Base-by-base conservation (phyloP, 768 basidiomycete species). In the Kwoniella sp. region DNA sequence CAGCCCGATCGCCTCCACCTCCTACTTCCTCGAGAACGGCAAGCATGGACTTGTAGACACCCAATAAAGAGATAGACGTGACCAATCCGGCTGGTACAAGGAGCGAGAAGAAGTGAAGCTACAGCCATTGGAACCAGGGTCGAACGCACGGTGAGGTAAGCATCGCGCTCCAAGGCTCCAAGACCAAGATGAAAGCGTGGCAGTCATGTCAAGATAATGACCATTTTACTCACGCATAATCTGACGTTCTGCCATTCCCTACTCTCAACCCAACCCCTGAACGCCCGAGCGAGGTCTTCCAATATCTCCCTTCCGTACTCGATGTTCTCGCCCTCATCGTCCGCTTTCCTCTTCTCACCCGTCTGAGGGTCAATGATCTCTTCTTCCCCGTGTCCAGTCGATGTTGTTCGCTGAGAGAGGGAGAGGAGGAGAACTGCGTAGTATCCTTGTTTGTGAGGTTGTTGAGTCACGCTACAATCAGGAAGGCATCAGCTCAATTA, bases 91-190 rank as follows among this genome's bases (percentile, higher is more conserved):
- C 87, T 2, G 88, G 84, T 29, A 90, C 88, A 50, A 96, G 80
- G 73, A 94, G 90, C 1, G 93, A 89, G 74, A 98, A 96, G 79
- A 98, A 90, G 65, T 92, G 91, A 15, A 97, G 88, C 94, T 98
- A 68, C n/a, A n/a, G n/a, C n/a, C n/a, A n/a, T n/a, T n/a, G n/a
- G n/a, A n/a, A n/a, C n/a, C n/a, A n/a, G n/a, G n/a, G n/a, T n/a
- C n/a, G n/a, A n/a, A n/a, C n/a, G 22, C 21, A 40, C 9, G 58
- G 36, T 33, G 60, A 1, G 25, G 53, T n/a, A n/a, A n/a, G n/a
- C n/a, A n/a, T n/a, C n/a, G n/a, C n/a, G n/a, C n/a, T n/a, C n/a
- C n/a, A n/a, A n/a, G n/a, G n/a, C n/a, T n/a, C n/a, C n/a, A n/a
- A n/a, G n/a, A n/a, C n/a, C n/a, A n/a, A n/a, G n/a, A n/a, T n/a